A percentile compares a stretch with the other conserved stretches of the same genome.
Evolutionary conservation across 2,329 filamentous ascomycete species (phyloP).

Genomic region (Pseudogymnoascus sp.): DNA sequence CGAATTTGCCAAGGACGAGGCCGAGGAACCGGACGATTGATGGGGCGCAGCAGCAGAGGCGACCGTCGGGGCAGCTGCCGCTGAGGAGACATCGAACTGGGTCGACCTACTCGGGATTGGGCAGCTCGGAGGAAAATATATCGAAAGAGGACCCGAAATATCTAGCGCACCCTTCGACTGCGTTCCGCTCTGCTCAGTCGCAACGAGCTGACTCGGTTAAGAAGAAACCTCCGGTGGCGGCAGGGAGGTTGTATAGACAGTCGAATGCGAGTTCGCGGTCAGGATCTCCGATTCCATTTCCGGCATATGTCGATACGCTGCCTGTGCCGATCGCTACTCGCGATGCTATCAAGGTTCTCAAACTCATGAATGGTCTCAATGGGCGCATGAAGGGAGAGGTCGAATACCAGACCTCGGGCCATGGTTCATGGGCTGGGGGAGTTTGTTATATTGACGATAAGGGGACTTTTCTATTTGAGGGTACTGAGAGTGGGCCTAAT

Average conservation of each 20-base stretch:
- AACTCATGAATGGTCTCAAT: conserved; percentile 70
- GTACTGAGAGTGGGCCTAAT: conserved; percentile 58
- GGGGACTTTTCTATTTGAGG: conserved; percentile 69
- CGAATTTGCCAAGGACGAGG: background rate
- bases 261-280: background rate
- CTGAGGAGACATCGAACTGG: background rate
- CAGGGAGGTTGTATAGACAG: background rate
- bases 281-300: background rate
- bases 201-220: conserved; percentile 5
- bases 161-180: conserved; percentile 33
- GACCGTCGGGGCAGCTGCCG: background rate
- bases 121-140: conserved; percentile 2
- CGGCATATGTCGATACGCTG: conserved; percentile 54
- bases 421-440: conserved; percentile 61
- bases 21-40: conserved; percentile 46
- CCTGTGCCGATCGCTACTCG: conserved; percentile 55
- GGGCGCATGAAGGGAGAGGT: conserved; percentile 75
- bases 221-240: background rate
- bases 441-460: conserved; percentile 72
- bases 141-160: conserved; percentile 25
- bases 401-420: conserved; percentile 60
- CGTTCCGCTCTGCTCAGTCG: background rate
- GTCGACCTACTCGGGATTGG: background rate
- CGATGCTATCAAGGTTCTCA: conserved; percentile 65
- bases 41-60: conserved; percentile 42